Evolutionary conservation across 768 basidiomycete species (phyloP).

Genomic region (Amanita inopinata): DNA sequence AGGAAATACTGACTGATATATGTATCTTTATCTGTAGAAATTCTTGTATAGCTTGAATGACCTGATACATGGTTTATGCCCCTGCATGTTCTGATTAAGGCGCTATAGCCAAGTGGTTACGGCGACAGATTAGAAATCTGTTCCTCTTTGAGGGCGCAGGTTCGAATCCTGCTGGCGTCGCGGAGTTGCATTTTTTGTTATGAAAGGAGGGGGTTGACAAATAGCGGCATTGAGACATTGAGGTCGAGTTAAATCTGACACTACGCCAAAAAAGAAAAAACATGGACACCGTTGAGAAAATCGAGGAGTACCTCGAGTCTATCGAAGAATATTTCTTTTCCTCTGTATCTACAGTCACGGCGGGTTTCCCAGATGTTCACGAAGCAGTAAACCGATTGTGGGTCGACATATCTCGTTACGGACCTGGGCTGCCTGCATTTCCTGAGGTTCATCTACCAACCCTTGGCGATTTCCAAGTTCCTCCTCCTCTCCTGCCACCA

Average conservation of each 20-base stretch:
- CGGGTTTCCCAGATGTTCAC: conserved; percentile 53
- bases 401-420: conserved; percentile 74
- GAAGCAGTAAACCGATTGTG: conserved; percentile 63
- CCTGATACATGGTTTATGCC: too few species aligned
- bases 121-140: conserved; percentile 62
- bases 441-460: conserved; percentile 46
- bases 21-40: neutral
- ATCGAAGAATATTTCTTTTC: conserved; percentile 53
- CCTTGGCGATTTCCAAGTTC: conserved; percentile 63
- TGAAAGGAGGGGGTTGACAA: neutral
- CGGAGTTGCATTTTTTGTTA: too few species aligned
- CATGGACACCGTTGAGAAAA: conserved; percentile 45
- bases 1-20: conserved; percentile 9
- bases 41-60: too few species aligned
- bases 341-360: conserved; percentile 44
- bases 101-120: conserved; percentile 66
- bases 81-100: too few species aligned
- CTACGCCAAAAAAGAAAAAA: conserved; percentile 10
- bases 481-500: conserved; percentile 51
- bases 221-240: neutral
- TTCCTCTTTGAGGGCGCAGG: conserved; percentile 49
- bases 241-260: neutral
- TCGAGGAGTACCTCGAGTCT: conserved; percentile 62
- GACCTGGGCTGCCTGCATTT: conserved; percentile 52
- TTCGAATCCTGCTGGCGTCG: conserved; percentile 57